A percentile compares a stretch with the other conserved stretches of the same genome.
These are phyloP conservation scores for Venturia effusa DNA, from an alignment of 2,329 filamentous ascomycete species.

Conservation along the genomic window DNA sequence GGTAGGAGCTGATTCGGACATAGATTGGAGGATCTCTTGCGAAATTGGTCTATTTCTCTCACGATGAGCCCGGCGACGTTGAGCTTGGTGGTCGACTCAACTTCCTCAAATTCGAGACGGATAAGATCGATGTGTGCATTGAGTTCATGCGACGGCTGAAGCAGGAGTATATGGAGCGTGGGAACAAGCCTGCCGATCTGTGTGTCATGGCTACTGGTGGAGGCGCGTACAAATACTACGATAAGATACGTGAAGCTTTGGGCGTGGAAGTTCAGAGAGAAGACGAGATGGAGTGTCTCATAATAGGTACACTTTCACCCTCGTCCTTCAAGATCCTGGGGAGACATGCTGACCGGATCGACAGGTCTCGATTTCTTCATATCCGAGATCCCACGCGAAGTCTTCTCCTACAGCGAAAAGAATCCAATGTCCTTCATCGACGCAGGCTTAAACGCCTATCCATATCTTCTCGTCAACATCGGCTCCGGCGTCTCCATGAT, in stretches of 20 bases:
- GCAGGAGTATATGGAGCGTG: slow-evolving; percentile 64
- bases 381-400: slow-evolving; percentile 90
- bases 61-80: slow-evolving; percentile 46
- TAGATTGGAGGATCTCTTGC: slow-evolving; percentile 92
- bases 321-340: neutral
- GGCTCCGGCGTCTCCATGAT: slow-evolving; percentile 95
- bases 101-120: slow-evolving; percentile 93
- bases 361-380: slow-evolving; percentile 96
- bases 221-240: slow-evolving; percentile 94
- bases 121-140: slow-evolving; percentile 85
- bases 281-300: slow-evolving; percentile 98
- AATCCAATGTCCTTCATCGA: slow-evolving; percentile 84
- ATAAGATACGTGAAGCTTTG: slow-evolving; percentile 72
- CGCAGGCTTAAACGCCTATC: slow-evolving; percentile 73
- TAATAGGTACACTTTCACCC: slow-evolving; percentile 53
- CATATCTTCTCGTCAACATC: slow-evolving; percentile 96
- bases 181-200: slow-evolving; percentile 57
- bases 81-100: slow-evolving; percentile 84
- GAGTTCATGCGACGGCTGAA: slow-evolving; percentile 83
- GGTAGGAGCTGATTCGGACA: neutral
- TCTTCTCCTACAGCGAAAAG: slow-evolving; percentile 89
- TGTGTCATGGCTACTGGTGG: slow-evolving; percentile 95
- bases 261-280: slow-evolving; percentile 83
- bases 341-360: neutral
- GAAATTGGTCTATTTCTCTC: slow-evolving; percentile 95